Percentiles rank a stretch among this genome's conserved stretches.
Conservation (phyloP, 495 filamentous ascomycete genomes). For the Aspergillus nidulans region DNA sequence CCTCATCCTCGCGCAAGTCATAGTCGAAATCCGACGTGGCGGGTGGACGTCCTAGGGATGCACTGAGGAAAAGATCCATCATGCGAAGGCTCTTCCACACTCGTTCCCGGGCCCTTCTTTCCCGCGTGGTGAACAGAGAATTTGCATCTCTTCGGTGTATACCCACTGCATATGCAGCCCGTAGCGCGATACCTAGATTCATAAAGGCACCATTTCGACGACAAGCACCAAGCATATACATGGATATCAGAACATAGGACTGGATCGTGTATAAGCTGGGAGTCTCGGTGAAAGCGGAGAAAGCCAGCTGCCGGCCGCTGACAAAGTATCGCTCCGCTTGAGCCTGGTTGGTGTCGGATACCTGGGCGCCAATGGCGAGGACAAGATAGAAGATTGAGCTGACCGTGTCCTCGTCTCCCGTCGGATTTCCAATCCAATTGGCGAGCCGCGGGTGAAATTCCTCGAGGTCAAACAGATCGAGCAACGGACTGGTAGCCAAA, state of each 20-base stretch:
- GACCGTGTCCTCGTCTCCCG: constrained; percentile 39
- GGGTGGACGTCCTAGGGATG: constrained; percentile 56
- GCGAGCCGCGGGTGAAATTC: constrained; percentile 33
- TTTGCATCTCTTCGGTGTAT: constrained; percentile 60
- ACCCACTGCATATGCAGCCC: constrained; percentile 57
- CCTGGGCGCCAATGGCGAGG: constrained; percentile 57
- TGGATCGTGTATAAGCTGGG: constrained; percentile 55
- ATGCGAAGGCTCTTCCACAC: constrained; percentile 60
- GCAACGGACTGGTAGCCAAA: constrained; percentile 37
- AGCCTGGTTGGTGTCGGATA: constrained; percentile 40
- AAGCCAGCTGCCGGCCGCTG: constrained; percentile 51
- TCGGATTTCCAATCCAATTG: constrained; percentile 39
- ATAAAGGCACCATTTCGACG: constrained; percentile 60
- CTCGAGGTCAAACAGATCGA: constrained; percentile 37
- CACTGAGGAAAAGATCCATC: constrained; percentile 56
- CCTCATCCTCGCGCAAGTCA: constrained; percentile 39
- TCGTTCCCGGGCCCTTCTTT: constrained; percentile 49
- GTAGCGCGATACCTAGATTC: constrained; percentile 48
- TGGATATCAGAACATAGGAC: constrained; percentile 53
- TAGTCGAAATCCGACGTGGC: constrained; percentile 56
- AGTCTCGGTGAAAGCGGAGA: constrained; percentile 52
- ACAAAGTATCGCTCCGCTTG: constrained; percentile 50
- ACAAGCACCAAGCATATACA: constrained; percentile 58
- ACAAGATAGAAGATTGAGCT: constrained; percentile 56
- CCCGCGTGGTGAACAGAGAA: constrained; percentile 47